Percentiles rank a stretch among this genome's conserved stretches.
Evolutionary conservation across 164 flowering plant genomes (phyloP).

Genomic region (Brasenia schreberi): DNA sequence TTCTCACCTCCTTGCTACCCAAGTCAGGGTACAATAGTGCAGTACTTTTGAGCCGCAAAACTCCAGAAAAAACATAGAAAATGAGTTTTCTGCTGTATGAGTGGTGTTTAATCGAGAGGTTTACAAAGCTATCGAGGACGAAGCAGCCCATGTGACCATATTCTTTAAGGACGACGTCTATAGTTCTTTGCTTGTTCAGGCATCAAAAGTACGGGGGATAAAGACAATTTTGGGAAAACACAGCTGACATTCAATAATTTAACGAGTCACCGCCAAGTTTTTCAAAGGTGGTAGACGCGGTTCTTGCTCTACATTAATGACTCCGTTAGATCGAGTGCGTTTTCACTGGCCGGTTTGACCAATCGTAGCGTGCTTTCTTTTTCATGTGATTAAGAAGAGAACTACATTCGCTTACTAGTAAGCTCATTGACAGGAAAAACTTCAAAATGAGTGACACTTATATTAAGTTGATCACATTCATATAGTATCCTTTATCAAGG

Average conservation of each 20-base stretch:
- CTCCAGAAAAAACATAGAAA: no score
- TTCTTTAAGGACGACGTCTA: background rate
- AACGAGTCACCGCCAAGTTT: background rate
- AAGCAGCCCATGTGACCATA: background rate
- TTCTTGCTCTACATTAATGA: background rate
- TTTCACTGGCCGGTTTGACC: no score
- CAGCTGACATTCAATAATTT: background rate
- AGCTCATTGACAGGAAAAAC: no score
- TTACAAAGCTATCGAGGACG: background rate
- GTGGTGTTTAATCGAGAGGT: background rate
- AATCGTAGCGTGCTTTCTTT: no score
- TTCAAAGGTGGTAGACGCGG: background rate
- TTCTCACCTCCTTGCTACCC: no score
- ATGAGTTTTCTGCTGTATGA: background rate
- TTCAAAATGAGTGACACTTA: no score
- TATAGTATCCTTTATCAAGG: no score
- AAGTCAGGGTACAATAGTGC: no score
- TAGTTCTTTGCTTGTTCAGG: background rate
- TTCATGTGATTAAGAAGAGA: no score
- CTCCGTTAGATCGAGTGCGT: background rate
- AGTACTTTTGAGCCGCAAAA: no score
- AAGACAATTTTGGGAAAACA: background rate
- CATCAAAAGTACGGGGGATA: background rate
- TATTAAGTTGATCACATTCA: no score
- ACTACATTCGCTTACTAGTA: no score